Evolutionary conservation across 768 basidiomycete genomes (phyloP), one percentile per base, ranked within the genome.

Genomic region (Mycena sanguinolenta): DNA sequence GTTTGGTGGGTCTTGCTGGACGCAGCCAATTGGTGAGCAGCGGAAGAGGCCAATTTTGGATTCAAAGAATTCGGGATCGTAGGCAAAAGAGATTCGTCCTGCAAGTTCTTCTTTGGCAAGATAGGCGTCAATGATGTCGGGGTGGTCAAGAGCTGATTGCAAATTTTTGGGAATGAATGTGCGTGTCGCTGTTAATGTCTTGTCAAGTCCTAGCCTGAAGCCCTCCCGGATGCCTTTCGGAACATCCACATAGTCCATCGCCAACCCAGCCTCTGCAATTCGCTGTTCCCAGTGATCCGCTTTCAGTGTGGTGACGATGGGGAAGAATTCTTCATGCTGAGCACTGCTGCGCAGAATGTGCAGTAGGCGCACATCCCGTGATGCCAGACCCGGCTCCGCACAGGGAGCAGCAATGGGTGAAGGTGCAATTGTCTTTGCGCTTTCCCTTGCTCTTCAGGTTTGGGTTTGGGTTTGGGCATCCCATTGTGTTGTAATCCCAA

Each of bases 151-250:
- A 28, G 59, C 59, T 2, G 46, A 44, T 1, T 38, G 8, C 4
- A 42, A 23, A 30, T 67, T 59, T 4, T 61, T 52, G 6, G 58
- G 58, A 62, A 66, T 66, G 25, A 66, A 66, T 2, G 64, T 38
- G 21, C 4, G 14, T 8, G 59, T 25, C 7, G 28, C n/a, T 36
- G 2, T 34, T 9, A 16, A 25, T 21, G 5, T 6, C 21, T 32
- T 16, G 55, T 49, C 59, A 19, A 74, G 5, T 7, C 73, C 73
- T 25, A 72, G 52, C 25, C 58, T 17, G 63, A 75, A 75, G 16
- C 74, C 67, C 32, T 70, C 19, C n/a, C 69, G 58, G 17, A 76
- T 66, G 54, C 76, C 76, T 44, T 32, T 34, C 19, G 71, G 70
- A 28, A 76, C 71, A 73, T 76, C 75, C n/a, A 34, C 21, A 30